These are phyloP conservation scores for Starmerella apicola DNA, from an alignment of 805 yeast species.

Conservation along the genomic window DNA sequence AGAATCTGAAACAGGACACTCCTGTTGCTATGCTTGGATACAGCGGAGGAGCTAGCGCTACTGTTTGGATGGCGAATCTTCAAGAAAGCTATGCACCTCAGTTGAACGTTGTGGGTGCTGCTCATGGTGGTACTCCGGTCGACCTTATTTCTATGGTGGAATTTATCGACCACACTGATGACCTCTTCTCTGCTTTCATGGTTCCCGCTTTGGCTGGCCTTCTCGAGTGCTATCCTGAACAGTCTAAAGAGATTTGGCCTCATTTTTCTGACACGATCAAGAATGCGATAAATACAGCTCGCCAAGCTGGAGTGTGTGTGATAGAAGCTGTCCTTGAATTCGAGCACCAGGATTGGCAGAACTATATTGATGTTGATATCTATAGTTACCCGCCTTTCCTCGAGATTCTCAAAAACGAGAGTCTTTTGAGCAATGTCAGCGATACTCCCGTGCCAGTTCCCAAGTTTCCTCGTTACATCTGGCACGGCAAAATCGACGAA, in stretches of 20 bases:
- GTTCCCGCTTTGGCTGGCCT: conserved; percentile 21
- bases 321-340: not conserved
- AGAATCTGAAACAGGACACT: not conserved
- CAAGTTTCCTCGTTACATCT: conserved; percentile 18
- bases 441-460: conserved; percentile 15
- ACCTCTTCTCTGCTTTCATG: conserved; percentile 19
- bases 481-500: conserved; percentile 20
- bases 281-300: too few relatives aligned
- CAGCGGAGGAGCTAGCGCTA: conserved; percentile 17
- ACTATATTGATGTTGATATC: not conserved
- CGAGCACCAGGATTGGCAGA: not conserved
- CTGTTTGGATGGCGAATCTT: conserved; percentile 25
- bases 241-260: conserved; percentile 5
- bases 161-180: conserved; percentile 8
- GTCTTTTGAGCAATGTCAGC: conserved; percentile 1
- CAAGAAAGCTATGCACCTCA: conserved; percentile 23
- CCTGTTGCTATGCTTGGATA: conserved; percentile 10
- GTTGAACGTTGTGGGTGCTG: conserved; percentile 21
- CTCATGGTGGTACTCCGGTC: conserved; percentile 15
- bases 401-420: not conserved
- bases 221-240: conserved; percentile 18
- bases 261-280: conserved; percentile 3
- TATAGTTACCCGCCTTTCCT: not conserved
- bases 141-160: conserved; percentile 15
- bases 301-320: too few relatives aligned